These are phyloP conservation scores for Chrysoporthe austroafricana DNA, from an alignment of 2,329 filamentous ascomycete genomes.

Conservation along the genomic window DNA sequence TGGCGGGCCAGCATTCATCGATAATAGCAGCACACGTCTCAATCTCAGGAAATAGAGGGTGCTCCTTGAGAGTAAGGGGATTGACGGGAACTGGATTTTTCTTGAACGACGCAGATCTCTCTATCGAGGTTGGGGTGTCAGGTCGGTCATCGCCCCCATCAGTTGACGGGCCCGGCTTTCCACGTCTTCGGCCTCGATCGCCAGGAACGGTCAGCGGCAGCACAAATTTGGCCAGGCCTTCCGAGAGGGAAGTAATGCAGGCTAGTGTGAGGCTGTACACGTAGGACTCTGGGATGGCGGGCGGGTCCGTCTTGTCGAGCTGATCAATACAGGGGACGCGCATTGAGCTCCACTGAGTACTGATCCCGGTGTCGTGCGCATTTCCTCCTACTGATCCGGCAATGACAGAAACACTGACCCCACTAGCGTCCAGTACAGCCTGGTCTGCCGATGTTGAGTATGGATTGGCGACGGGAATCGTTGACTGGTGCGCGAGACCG, in stretches of 20 bases:
- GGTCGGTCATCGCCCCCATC: constrained; percentile 25
- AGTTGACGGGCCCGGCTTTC: constrained; percentile 48
- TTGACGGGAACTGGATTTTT: constrained; percentile 82
- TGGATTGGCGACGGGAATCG: constrained; percentile 69
- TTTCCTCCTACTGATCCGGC: constrained; percentile 69
- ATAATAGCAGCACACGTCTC: constrained; percentile 81
- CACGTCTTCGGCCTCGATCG: constrained; percentile 62
- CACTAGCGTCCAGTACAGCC: constrained; percentile 86
- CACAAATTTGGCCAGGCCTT: constrained; percentile 91
- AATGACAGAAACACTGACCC: constrained; percentile 80
- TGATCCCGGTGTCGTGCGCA: constrained; percentile 76
- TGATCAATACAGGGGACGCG: constrained; percentile 90
- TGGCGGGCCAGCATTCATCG: constrained; percentile 92
- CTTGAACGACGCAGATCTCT: constrained; percentile 70
- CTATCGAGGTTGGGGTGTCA: constrained; percentile 51
- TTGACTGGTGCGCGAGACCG: constrained; percentile 86
- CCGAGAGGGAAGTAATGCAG: constrained; percentile 87
- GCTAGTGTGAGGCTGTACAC: constrained; percentile 87
- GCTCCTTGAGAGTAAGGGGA: constrained; percentile 74
- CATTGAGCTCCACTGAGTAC: constrained; percentile 87
- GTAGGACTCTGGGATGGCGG: constrained; percentile 86
- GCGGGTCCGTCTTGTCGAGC: constrained; percentile 87
- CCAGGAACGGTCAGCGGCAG: constrained; percentile 84
- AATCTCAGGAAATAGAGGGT: constrained; percentile 72
- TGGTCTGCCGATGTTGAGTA: constrained; percentile 71